Base-by-base conservation (phyloP, 2,329 filamentous ascomycete genomes). In the Trichoderma atrobrunneum region DNA sequence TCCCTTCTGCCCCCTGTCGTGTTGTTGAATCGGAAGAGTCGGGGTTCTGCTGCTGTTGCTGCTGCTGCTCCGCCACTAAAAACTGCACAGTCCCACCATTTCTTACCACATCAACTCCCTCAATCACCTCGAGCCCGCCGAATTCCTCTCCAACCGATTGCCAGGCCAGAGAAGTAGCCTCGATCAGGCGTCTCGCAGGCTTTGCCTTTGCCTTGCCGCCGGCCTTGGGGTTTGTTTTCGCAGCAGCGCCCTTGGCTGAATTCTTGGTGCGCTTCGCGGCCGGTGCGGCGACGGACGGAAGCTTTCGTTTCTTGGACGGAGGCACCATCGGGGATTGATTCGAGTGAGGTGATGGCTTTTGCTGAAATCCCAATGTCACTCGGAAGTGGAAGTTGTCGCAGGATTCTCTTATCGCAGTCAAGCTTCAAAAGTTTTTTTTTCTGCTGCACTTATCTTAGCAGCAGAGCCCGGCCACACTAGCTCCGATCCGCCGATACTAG, bases 81-180 rank as follows among this genome's bases (percentile, higher is more conserved):
- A 91, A 91, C 77, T 87, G 84, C 32, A 91, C 81, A 7, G 83
- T 86, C 67, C 86, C 83, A 8, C 89, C 90, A 34, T 91, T 86
- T 74, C 87, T 89, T 56, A 97, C 85, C n/a, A 99, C 87, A 34
- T 97, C 93, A 1, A 99, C 93, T 66, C 93, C 94, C 18, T 97
- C 93, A 61, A 98, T 91, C 78, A 98, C 95, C 78, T 99, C 94
- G 2, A 99, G 84, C 0, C 93, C 94, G 77, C 91, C 97, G 80
- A 99, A 98, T 0, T 96, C 96, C 75, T 97, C 94, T n/a, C 93
- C 93, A 82, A 98, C 93, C 60, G 95, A 90, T 76, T 87, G 84
- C 89, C 89, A 91, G 79, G 82, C 80, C 57, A 91, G 81, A 1
- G 85, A 81, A 74, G 85, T 81, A 34, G 85, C 81, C 57, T 84